phyloP scores from a whole-genome alignment of 805 yeast species.

The Pichia phayaonensis region DNA sequence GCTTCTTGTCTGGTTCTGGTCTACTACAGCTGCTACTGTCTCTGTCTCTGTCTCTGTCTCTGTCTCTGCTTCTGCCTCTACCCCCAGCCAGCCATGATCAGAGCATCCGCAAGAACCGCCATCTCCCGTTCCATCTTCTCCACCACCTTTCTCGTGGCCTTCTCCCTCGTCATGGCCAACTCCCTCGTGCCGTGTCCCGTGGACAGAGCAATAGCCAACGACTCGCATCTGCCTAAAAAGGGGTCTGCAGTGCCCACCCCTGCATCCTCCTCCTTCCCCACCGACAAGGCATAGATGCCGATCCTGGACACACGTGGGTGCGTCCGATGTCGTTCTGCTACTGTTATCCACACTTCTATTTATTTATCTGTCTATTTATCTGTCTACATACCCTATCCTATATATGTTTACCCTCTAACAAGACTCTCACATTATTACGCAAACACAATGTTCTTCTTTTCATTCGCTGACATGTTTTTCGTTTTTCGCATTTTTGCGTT shows the following conservation, averaged over 20 bases:
- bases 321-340: background rate
- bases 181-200: slow-evolving; percentile 36
- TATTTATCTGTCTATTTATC: too few species aligned
- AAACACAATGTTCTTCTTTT: background rate
- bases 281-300: too few species aligned
- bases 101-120: slow-evolving; percentile 47
- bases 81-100: slow-evolving; percentile 35
- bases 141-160: slow-evolving; percentile 67
- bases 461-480: background rate
- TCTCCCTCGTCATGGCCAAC: slow-evolving; percentile 36
- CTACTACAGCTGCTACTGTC: too few species aligned
- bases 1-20: too few species aligned
- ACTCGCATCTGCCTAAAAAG: slow-evolving; percentile 10
- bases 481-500: background rate
- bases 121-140: slow-evolving; percentile 62
- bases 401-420: too few species aligned
- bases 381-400: too few species aligned
- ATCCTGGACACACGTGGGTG: background rate
- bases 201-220: slow-evolving; percentile 34
- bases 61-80: too few species aligned
- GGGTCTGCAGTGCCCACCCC: too few species aligned
- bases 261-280: too few species aligned
- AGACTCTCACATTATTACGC: background rate
- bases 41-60: background rate
- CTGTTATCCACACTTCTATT: too few species aligned